Conservation (phyloP, 2,329 filamentous ascomycete species). For the Aureobasidium leucospermi region DNA sequence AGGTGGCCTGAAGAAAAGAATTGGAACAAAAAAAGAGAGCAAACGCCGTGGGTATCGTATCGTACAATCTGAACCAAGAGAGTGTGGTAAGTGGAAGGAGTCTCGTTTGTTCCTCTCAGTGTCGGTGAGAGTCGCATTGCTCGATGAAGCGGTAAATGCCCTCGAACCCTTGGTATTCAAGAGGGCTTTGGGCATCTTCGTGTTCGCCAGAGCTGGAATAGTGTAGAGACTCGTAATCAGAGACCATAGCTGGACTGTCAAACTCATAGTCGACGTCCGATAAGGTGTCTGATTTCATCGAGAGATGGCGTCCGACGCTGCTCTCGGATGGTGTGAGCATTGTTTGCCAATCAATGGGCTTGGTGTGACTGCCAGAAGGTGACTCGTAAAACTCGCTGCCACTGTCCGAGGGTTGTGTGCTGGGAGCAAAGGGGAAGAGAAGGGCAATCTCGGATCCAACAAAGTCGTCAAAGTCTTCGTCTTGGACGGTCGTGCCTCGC, state of each 20-base stretch:
- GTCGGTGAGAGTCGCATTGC: conserved; percentile 46
- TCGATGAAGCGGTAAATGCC: conserved; percentile 61
- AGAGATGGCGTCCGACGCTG: conserved; percentile 20
- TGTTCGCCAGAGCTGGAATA: conserved; percentile 33
- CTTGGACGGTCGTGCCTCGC: conserved; percentile 71
- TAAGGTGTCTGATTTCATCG: conserved; percentile 23
- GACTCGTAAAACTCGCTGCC: conserved; percentile 33
- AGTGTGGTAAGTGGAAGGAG: not conserved
- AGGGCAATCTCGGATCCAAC: conserved; percentile 67
- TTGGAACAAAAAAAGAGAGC: not conserved
- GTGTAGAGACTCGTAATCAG: conserved; percentile 52
- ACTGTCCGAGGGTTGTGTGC: conserved; percentile 34
- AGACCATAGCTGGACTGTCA: conserved; percentile 36
- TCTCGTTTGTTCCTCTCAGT: not conserved
- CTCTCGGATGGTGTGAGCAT: conserved; percentile 46
- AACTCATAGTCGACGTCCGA: conserved; percentile 24
- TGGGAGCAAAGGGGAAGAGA: conserved; percentile 79
- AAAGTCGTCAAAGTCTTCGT: conserved; percentile 63
- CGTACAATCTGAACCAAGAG: conserved; percentile 4
- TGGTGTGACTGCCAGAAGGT: conserved; percentile 31
- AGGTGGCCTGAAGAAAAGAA: not conserved
- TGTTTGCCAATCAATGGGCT: conserved; percentile 39
- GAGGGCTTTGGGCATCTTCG: conserved; percentile 28
- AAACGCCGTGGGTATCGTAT: conserved; percentile 10
- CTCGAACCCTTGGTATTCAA: conserved; percentile 56